Conservation (phyloP, 306 rosid species). For the Rubus idaeus region DNA sequence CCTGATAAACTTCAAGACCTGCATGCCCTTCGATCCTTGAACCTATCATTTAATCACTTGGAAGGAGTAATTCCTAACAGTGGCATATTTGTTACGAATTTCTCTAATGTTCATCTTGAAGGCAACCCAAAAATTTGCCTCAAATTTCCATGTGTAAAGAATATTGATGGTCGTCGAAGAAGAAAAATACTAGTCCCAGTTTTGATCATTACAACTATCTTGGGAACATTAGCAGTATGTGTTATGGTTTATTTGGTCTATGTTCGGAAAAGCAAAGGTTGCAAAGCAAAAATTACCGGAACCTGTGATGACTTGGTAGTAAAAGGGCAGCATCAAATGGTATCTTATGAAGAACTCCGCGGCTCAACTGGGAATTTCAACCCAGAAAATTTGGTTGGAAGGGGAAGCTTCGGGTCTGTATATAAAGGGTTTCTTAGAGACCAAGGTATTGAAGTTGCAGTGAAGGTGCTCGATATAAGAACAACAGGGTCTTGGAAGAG, state of each 20-base stretch:
- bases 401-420: conserved; percentile 67
- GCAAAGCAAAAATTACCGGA: conserved; percentile 24
- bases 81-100: conserved; percentile 46
- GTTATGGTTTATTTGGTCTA: conserved; percentile 30
- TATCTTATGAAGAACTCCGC: conserved; percentile 61
- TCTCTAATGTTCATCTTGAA: conserved; percentile 47
- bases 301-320: conserved; percentile 8
- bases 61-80: conserved; percentile 60
- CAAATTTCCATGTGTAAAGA: conserved; percentile 28
- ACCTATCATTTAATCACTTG: conserved; percentile 60
- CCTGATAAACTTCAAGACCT: conserved; percentile 53
- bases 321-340: conserved; percentile 40
- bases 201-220: conserved; percentile 22
- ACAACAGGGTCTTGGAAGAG: conserved; percentile 54
- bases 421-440: conserved; percentile 51
- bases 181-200: conserved; percentile 24
- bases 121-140: conserved; percentile 63
- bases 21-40: conserved; percentile 40
- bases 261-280: conserved; percentile 21
- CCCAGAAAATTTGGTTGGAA: conserved; percentile 48
- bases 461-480: conserved; percentile 60
- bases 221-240: conserved; percentile 32
- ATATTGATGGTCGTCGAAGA: not conserved
- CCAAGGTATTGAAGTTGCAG: conserved; percentile 46
- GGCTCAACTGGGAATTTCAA: conserved; percentile 55